Base-by-base conservation (phyloP, 305 asterid genomes). In the Striga hermonthica region DNA sequence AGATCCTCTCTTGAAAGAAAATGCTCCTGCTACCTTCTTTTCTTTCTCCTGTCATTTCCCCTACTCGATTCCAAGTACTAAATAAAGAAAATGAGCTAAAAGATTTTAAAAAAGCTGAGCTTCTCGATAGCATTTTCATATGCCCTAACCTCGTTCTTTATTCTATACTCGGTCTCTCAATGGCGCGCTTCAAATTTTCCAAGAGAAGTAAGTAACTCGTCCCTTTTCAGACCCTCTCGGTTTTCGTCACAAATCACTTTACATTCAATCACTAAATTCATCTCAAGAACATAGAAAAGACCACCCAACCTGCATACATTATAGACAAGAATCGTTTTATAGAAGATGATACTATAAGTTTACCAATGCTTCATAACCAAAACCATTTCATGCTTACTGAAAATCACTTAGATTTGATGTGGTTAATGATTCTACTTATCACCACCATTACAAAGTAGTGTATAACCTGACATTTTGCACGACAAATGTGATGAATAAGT, bases 1-100 rank as follows among this genome's bases (percentile, higher is more conserved):
- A n/a, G 56, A 62, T 53, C 76, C 62, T 64, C 72, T 66, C 70
- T 66, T 50, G 69, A 37, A 62, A 69, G 68, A 64, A 22, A 64
- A 67, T 37, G 65, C 16, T 52, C 72, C 9, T 10, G 47, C 64
- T 64, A 65, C 44, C 75, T 50, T 61, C 66, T 53, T 62, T 54
- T 37, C 44, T 73, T 50, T 61, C 66, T 53, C 65, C 59, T 37
- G 48, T 55, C 58, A 49, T 62, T 70, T 28, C 59, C 31, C 6
- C 72, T 58, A 48, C 67, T 10, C 49, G 31, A 47, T 62, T 45
- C 36, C 37, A 66, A 38, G 50, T 60, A 71, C 71, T 16, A 44
- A 37, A 67, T 53, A 62, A 57, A 62, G 68, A 67, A 67, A 64
- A 54, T 50, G 63, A n/a, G 56, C 57, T 49, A 14, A 57, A 49